These are phyloP conservation scores for Hypomyces rosellus DNA, from an alignment of 2,329 filamentous ascomycete genomes.

Conservation along the genomic window DNA sequence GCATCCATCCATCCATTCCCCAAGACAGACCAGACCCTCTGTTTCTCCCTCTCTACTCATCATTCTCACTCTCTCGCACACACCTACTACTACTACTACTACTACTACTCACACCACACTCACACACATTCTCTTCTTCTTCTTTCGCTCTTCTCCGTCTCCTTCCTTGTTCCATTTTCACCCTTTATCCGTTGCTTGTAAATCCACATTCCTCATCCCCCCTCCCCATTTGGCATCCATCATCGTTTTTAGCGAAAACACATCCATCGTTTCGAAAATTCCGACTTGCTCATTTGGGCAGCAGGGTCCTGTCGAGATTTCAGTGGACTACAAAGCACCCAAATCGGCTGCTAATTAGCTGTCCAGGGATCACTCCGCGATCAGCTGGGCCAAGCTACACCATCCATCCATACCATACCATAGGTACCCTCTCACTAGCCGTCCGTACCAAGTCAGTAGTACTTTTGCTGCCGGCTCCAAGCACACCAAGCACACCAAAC, in stretches of 20 bases:
- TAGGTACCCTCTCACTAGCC: neutral
- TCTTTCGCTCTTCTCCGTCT: constrained; percentile 11
- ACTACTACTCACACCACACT: too few species aligned
- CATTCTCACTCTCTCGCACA: constrained; percentile 12
- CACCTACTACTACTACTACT: too few species aligned
- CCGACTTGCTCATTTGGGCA: neutral
- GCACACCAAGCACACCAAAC: neutral
- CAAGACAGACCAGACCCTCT: constrained; percentile 13
- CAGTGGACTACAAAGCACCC: constrained; percentile 7
- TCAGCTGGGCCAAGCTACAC: constrained; percentile 29
- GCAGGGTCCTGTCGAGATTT: neutral
- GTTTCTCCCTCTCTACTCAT: constrained; percentile 16
- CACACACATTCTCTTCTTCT: constrained; percentile 10
- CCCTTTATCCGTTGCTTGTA: neutral
- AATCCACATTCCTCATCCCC: constrained; percentile 1
- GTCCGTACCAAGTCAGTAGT: neutral
- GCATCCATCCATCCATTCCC: neutral
- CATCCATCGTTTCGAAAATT: constrained; percentile 6
- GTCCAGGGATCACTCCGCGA: constrained; percentile 23
- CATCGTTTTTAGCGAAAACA: constrained; percentile 8
- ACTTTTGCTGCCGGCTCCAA: neutral
- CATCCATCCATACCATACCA: constrained; percentile 10
- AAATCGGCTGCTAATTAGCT: constrained; percentile 21
- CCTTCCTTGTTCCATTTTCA: constrained; percentile 7
- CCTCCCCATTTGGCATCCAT: too few species aligned